Evolutionary conservation across 2,329 filamentous ascomycete species (phyloP).

Genomic region (Fusarium sp.): DNA sequence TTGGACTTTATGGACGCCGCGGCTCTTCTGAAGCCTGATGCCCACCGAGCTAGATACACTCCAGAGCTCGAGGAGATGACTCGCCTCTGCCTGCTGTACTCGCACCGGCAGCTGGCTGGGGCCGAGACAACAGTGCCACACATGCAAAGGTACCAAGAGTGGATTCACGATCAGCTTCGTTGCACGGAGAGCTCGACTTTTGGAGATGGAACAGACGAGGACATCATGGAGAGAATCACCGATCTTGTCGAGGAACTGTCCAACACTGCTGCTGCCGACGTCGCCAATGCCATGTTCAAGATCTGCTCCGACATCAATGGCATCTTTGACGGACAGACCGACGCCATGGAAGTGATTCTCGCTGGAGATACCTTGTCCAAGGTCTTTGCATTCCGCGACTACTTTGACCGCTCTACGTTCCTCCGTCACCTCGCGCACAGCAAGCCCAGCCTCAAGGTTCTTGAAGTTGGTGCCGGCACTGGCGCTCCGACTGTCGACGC

Average conservation of each 20-base stretch:
- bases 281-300: slow-evolving; percentile 20
- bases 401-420: slow-evolving; percentile 34
- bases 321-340: slow-evolving; percentile 40
- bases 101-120: slow-evolving; percentile 12
- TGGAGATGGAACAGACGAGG: slow-evolving; percentile 1
- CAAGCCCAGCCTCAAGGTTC: slow-evolving; percentile 47
- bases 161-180: slow-evolving; percentile 42
- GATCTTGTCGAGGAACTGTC: slow-evolving; percentile 6
- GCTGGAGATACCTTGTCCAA: slow-evolving; percentile 46
- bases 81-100: slow-evolving; percentile 43
- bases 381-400: slow-evolving; percentile 42
- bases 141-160: slow-evolving; percentile 43
- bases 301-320: slow-evolving; percentile 14
- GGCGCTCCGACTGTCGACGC: slow-evolving; percentile 50
- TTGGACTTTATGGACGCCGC: slow-evolving; percentile 46
- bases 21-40: slow-evolving; percentile 36
- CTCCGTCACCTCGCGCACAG: slow-evolving; percentile 40
- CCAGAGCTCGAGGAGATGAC: slow-evolving; percentile 45
- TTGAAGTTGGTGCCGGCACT: slow-evolving; percentile 57
- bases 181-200: slow-evolving; percentile 16
- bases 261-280: slow-evolving; percentile 5
- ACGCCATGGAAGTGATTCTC: slow-evolving; percentile 48
- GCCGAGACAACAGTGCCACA: slow-evolving; percentile 36
- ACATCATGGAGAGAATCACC: slow-evolving; percentile 2
- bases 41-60: slow-evolving; percentile 15